Evolutionary conservation across 768 basidiomycete species (phyloP).

Genomic region (Inosperma sp.): DNA sequence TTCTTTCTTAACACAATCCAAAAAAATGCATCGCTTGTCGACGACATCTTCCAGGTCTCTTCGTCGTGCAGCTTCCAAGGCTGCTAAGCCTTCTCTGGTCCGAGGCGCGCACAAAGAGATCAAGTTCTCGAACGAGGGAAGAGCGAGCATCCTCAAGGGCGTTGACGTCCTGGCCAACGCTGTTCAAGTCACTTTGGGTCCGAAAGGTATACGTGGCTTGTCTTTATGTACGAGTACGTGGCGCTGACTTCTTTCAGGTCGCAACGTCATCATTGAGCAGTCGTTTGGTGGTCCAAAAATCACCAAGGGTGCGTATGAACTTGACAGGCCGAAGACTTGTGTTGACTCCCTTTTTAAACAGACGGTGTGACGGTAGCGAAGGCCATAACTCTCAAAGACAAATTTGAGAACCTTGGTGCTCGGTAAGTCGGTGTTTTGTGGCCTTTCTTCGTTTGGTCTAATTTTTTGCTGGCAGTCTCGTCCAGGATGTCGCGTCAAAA

Average conservation of each 20-base stretch:
- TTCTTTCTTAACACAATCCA: no score
- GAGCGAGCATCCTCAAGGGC: slow-evolving; percentile 90
- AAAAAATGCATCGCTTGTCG: slow-evolving; percentile 67
- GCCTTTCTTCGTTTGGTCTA: neutral
- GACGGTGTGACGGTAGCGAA: slow-evolving; percentile 99
- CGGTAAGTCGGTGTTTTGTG: slow-evolving; percentile 50
- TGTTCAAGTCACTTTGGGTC: slow-evolving; percentile 93
- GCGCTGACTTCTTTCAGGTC: slow-evolving; percentile 44
- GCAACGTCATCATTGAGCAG: slow-evolving; percentile 98
- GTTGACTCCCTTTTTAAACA: slow-evolving; percentile 24
- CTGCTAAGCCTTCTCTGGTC: slow-evolving; percentile 46
- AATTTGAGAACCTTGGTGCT: slow-evolving; percentile 98
- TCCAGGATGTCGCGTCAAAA: slow-evolving; percentile 94
- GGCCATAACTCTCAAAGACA: slow-evolving; percentile 90
- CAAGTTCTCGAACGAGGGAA: slow-evolving; percentile 92
- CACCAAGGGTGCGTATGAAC: slow-evolving; percentile 67
- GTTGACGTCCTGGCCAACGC: slow-evolving; percentile 97
- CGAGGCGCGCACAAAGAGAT: slow-evolving; percentile 94
- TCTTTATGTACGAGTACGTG: neutral
- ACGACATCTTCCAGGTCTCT: slow-evolving; percentile 60
- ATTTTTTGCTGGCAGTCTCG: slow-evolving; percentile 51
- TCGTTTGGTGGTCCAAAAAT: slow-evolving; percentile 88
- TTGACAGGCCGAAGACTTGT: slow-evolving; percentile 4
- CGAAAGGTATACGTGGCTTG: slow-evolving; percentile 61
- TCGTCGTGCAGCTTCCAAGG: slow-evolving; percentile 61